A percentile compares a stretch with the other conserved stretches of the same genome.
phyloP scores from a whole-genome alignment of 257 asterid species.

The Thymus quinquecostatus region DNA sequence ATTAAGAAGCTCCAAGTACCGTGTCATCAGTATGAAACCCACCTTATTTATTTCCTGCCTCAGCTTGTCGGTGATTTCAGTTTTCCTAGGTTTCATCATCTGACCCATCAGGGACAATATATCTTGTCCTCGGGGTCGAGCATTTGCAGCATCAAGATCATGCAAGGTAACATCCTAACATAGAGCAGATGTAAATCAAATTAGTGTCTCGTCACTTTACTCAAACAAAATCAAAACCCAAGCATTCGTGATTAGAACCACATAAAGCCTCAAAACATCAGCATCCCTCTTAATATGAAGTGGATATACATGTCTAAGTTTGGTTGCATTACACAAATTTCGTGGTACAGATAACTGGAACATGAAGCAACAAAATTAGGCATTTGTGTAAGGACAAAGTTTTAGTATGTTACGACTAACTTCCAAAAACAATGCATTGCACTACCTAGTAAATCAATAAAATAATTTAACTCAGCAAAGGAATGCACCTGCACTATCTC shows the following conservation, averaged over 20 bases:
- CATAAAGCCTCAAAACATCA: not conserved
- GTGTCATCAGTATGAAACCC: not conserved
- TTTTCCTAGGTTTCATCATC: conserved; percentile 97
- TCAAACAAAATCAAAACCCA: not conserved
- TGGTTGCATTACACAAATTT: too few relatives aligned
- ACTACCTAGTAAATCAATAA: not conserved
- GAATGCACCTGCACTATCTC: conserved; percentile 88
- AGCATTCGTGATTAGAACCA: not conserved
- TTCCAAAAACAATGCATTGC: not conserved
- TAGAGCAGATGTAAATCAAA: not conserved
- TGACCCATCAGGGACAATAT: conserved; percentile 96
- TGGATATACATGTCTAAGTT: not conserved
- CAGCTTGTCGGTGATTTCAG: conserved; percentile 94
- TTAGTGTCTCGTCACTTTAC: not conserved
- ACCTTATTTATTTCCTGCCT: conserved; percentile 97
- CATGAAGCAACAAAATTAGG: conserved; percentile 15
- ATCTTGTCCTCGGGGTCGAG: conserved; percentile 99
- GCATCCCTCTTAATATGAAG: not conserved
- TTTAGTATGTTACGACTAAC: not conserved
- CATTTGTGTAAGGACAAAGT: not conserved
- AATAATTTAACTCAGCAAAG: conserved; percentile 8
- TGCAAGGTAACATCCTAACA: conserved; percentile 87
- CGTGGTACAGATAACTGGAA: conserved; percentile 8
- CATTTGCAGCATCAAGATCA: conserved; percentile 98
- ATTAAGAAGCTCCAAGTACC: conserved; percentile 10